Percentiles rank a stretch among this genome's conserved stretches.
Conservation (phyloP, 1,284 basidiomycete species). For the Lentinula novae-zelandiae region DNA sequence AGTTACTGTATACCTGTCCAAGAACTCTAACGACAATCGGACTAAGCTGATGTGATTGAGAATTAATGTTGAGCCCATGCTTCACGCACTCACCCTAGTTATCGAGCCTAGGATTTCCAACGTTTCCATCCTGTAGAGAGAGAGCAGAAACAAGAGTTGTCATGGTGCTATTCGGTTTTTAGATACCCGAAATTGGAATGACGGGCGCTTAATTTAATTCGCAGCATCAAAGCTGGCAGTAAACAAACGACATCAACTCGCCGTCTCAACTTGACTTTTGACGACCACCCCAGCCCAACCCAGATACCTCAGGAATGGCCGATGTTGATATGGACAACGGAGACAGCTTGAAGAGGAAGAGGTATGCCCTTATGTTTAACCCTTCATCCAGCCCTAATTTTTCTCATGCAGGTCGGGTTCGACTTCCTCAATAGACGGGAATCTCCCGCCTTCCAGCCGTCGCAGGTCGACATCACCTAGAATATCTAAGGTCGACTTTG, state of each 20-base stretch:
- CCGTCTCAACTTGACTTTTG: constrained; percentile 15
- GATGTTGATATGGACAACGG: constrained; percentile 37
- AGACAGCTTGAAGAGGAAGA: constrained; percentile 50
- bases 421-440: constrained; percentile 42
- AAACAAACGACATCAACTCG: neutral
- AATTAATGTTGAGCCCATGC: neutral
- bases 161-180: too few relatives aligned
- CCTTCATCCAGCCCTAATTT: neutral
- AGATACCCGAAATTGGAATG: too few relatives aligned
- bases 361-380: constrained; percentile 31
- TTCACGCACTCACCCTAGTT: constrained; percentile 39
- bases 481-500: constrained; percentile 38
- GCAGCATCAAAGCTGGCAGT: neutral
- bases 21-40: constrained; percentile 61
- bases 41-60: constrained; percentile 45
- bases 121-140: constrained; percentile 32
- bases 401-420: constrained; percentile 50
- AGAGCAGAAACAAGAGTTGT: neutral
- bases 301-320: constrained; percentile 34
- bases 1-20: constrained; percentile 54
- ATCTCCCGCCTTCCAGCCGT: constrained; percentile 57
- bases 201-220: neutral
- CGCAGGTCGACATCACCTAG: constrained; percentile 64
- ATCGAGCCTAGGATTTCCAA: constrained; percentile 48
- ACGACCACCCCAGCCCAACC: neutral